Conservation (phyloP, 1,284 basidiomycete species). For the Microbotryomycetes sp. region DNA sequence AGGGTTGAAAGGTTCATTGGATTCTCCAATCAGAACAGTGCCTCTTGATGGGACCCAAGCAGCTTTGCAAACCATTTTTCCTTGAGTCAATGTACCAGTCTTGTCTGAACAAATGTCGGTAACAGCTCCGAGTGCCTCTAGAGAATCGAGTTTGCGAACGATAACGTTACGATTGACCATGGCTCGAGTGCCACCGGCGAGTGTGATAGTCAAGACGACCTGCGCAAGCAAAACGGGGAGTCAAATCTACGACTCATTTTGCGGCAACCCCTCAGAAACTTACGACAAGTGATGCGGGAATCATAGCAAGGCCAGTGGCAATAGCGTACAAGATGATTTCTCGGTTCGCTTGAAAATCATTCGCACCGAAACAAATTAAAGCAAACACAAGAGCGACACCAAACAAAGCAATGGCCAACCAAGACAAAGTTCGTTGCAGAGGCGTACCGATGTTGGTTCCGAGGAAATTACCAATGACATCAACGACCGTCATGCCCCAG, state of each 20-base stretch:
- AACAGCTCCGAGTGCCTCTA: slow-evolving; percentile 53
- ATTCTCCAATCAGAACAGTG: slow-evolving; percentile 27
- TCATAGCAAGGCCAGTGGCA: slow-evolving; percentile 51
- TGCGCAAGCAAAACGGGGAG: slow-evolving; percentile 3
- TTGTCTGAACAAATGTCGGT: slow-evolving; percentile 60
- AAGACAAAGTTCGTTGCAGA: slow-evolving; percentile 42
- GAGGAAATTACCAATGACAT: slow-evolving; percentile 42
- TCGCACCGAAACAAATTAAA: slow-evolving; percentile 43
- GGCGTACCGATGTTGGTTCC: slow-evolving; percentile 44
- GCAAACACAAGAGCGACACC: slow-evolving; percentile 42
- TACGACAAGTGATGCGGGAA: slow-evolving; percentile 47
- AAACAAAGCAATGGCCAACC: slow-evolving; percentile 42
- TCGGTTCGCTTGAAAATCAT: slow-evolving; percentile 32
- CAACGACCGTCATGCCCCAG: slow-evolving; percentile 41
- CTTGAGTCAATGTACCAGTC: slow-evolving; percentile 56
- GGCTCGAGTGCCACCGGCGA: slow-evolving; percentile 51
- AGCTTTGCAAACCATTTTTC: slow-evolving; percentile 51
- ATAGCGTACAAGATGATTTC: slow-evolving; percentile 44
- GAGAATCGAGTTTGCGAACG: slow-evolving; percentile 52
- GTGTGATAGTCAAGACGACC: slow-evolving; percentile 43
- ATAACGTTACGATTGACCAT: slow-evolving; percentile 51
- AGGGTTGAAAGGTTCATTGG: slow-evolving; percentile 31
- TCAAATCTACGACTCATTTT: not conserved
- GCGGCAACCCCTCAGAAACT: not conserved
- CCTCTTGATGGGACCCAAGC: slow-evolving; percentile 50